These are phyloP conservation scores for Citrullus mucosospermus DNA, from an alignment of 306 rosid genomes.

Conservation along the genomic window DNA sequence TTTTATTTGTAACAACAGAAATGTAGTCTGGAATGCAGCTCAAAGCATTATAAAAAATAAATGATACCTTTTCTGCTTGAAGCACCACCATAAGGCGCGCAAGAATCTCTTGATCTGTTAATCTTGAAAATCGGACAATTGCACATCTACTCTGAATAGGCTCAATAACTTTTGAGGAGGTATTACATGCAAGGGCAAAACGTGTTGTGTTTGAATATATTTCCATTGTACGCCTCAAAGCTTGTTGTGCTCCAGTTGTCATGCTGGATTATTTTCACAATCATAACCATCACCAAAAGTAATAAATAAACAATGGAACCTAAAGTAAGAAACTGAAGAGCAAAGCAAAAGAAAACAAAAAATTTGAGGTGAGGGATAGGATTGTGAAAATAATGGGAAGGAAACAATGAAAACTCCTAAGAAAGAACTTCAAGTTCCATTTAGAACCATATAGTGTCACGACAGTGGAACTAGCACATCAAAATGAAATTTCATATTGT, in stretches of 20 bases:
- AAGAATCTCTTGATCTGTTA: constrained; percentile 84
- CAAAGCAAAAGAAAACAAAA: background rate
- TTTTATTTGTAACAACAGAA: background rate
- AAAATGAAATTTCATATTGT: background rate
- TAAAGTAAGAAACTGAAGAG: background rate
- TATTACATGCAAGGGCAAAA: constrained; percentile 92
- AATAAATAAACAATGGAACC: background rate
- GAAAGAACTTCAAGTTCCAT: background rate
- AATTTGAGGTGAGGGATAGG: background rate
- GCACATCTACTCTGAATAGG: constrained; percentile 99
- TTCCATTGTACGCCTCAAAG: constrained; percentile 91
- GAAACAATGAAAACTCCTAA: background rate
- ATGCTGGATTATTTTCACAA: constrained; percentile 31
- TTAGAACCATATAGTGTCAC: background rate
- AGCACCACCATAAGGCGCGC: constrained; percentile 81
- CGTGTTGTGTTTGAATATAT: constrained; percentile 90
- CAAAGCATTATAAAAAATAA: background rate
- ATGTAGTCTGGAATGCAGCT: background rate
- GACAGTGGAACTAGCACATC: background rate
- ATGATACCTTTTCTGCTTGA: constrained; percentile 71
- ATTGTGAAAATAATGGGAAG: background rate
- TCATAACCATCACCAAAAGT: background rate
- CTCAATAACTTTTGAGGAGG: constrained; percentile 81
- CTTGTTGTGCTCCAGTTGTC: constrained; percentile 98
- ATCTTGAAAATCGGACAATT: constrained; percentile 71